phyloP scores from a whole-genome alignment of 1,284 basidiomycete genomes.

The Tilletiaria anomala region DNA sequence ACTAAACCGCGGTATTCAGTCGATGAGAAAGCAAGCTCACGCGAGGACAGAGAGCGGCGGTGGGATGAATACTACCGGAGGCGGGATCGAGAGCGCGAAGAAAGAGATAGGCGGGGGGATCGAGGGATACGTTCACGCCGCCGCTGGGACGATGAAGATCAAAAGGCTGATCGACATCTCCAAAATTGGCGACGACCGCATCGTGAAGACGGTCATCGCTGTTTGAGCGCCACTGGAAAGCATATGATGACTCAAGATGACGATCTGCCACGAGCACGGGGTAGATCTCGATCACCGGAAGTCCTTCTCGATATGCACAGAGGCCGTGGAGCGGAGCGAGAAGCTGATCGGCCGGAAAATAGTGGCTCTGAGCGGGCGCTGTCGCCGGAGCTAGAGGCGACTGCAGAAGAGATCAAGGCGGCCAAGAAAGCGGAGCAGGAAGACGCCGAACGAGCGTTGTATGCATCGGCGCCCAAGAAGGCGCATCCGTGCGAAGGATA shows the following conservation, averaged over 20 bases:
- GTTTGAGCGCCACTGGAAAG: neutral
- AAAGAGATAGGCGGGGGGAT: too few relatives aligned
- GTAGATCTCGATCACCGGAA: too few relatives aligned
- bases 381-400: neutral
- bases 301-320: too few relatives aligned
- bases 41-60: neutral
- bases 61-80: neutral
- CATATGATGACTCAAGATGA: neutral
- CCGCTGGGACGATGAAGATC: slow-evolving; percentile 4
- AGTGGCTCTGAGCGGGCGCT: neutral
- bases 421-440: slow-evolving; percentile 4
- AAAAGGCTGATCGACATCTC: neutral
- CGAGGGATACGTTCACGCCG: neutral
- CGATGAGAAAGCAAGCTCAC: neutral
- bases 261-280: too few relatives aligned
- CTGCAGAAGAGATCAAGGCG: neutral
- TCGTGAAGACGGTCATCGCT: neutral
- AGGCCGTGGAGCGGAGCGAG: neutral
- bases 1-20: neutral
- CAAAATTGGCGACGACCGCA: neutral
- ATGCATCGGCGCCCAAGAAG: too few relatives aligned
- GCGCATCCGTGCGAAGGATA: slow-evolving; percentile 53
- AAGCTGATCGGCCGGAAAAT: neutral
- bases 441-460: too few relatives aligned
- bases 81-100: slow-evolving; percentile 1